Percentiles rank a stretch among this genome's conserved stretches.
Evolutionary conservation across 768 basidiomycete genomes (phyloP).

Genomic region (Pleurotus djamor): DNA sequence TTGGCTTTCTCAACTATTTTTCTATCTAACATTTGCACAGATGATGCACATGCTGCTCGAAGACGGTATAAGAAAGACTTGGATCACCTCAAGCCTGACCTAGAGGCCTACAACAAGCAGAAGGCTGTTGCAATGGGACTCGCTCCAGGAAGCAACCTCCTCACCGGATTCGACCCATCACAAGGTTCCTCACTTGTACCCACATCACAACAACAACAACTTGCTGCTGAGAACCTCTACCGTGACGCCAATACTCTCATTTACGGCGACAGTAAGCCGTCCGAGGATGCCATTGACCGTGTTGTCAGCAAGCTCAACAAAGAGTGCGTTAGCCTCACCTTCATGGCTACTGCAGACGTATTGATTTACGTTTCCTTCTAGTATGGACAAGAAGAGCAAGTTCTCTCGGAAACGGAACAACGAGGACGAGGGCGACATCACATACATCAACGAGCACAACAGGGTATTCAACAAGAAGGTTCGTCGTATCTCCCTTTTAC

Average conservation of each 20-base stretch:
- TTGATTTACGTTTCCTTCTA: conserved; percentile 24
- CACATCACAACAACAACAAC: conserved; percentile 58
- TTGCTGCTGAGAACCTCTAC: conserved; percentile 82
- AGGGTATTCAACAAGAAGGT: conserved; percentile 99
- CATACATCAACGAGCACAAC: conserved; percentile 99
- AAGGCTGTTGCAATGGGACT: conserved; percentile 84
- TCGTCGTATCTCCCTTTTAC: too few relatives aligned
- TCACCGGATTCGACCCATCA: conserved; percentile 48
- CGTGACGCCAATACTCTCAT: conserved; percentile 90
- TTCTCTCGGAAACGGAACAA: conserved; percentile 87
- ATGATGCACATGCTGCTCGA: conserved; percentile 87
- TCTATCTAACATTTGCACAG: conserved; percentile 33
- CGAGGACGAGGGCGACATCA: conserved; percentile 95
- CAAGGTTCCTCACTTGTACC: conserved; percentile 44
- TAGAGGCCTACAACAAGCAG: conserved; percentile 84
- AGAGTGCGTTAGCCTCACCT: conserved; percentile 63
- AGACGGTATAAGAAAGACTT: conserved; percentile 92
- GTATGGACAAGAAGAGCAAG: conserved; percentile 87
- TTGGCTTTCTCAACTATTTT: not conserved
- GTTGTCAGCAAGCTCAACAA: conserved; percentile 89
- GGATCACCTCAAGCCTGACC: conserved; percentile 83
- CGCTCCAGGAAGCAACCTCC: conserved; percentile 41
- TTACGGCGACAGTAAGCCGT: conserved; percentile 94
- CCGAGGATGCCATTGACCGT: conserved; percentile 92
- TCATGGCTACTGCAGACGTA: too few relatives aligned